Percentiles rank a stretch among this genome's conserved stretches.
These are phyloP conservation scores for Xerocomus minutiporus DNA, from an alignment of 1,284 basidiomycete species.

Conservation along the genomic window DNA sequence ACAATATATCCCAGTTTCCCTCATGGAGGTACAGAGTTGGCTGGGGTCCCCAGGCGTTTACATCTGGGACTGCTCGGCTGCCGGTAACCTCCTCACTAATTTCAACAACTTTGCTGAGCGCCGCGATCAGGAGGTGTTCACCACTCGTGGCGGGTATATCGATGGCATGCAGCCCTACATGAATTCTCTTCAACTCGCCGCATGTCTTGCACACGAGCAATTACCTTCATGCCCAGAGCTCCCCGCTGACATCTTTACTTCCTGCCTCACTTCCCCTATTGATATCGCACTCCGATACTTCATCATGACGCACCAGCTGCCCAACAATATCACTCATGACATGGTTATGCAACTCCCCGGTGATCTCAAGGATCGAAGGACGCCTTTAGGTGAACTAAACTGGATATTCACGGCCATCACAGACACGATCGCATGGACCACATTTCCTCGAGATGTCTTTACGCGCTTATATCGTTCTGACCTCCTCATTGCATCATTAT, in stretches of 20 bases:
- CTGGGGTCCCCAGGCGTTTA: conserved; percentile 93
- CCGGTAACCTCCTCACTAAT: conserved; percentile 89
- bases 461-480: conserved; percentile 94
- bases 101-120: conserved; percentile 86
- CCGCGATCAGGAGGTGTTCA: conserved; percentile 74
- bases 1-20: conserved; percentile 95
- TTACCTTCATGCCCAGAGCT: conserved; percentile 95
- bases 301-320: conserved; percentile 84
- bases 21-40: conserved; percentile 92
- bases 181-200: conserved; percentile 93
- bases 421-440: conserved; percentile 98
- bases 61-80: conserved; percentile 98
- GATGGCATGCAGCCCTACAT: conserved; percentile 72
- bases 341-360: conserved; percentile 96
- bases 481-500: conserved; percentile 91
- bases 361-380: conserved; percentile 92
- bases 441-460: conserved; percentile 91
- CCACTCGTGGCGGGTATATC: conserved; percentile 55
- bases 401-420: conserved; percentile 99
- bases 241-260: conserved; percentile 96
- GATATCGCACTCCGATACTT: conserved; percentile 96
- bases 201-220: conserved; percentile 88
- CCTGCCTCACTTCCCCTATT: conserved; percentile 96
- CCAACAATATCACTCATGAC: conserved; percentile 75
- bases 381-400: conserved; percentile 94